Conservation (phyloP, 495 filamentous ascomycete species). For the Daldinia childiae region DNA sequence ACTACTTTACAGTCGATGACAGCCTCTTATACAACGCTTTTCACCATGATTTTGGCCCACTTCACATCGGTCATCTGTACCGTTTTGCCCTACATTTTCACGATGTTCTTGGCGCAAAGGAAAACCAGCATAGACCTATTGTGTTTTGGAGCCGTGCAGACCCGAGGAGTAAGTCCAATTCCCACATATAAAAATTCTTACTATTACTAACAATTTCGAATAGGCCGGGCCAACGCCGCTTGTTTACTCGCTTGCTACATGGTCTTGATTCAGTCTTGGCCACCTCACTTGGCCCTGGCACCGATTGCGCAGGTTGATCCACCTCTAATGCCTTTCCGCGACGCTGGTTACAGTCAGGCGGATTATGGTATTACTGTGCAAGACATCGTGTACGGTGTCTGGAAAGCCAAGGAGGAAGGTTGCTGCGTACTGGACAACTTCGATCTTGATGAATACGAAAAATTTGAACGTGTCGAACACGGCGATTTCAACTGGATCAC, state of each 20-base stretch:
- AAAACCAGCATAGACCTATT: slow-evolving; percentile 79
- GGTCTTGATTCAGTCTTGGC: slow-evolving; percentile 98
- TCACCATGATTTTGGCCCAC: slow-evolving; percentile 96
- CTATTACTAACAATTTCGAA: slow-evolving; percentile 34
- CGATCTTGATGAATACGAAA: slow-evolving; percentile 95
- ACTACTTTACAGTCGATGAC: slow-evolving; percentile 96
- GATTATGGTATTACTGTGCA: slow-evolving; percentile 95
- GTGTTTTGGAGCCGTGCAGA: slow-evolving; percentile 96
- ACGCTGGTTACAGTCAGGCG: slow-evolving; percentile 98
- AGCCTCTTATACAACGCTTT: slow-evolving; percentile 96
- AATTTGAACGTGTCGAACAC: slow-evolving; percentile 94
- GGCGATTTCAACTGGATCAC: slow-evolving; percentile 99
- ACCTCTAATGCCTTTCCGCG: slow-evolving; percentile 97
- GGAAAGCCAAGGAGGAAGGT: slow-evolving; percentile 96
- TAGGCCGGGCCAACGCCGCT: slow-evolving; percentile 92
- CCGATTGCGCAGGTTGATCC: slow-evolving; percentile 96
- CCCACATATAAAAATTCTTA: not conserved
- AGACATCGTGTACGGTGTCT: slow-evolving; percentile 97
- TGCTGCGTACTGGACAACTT: slow-evolving; percentile 89
- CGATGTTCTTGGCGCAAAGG: slow-evolving; percentile 87
- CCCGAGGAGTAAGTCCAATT: slow-evolving; percentile 73
- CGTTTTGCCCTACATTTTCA: slow-evolving; percentile 94
- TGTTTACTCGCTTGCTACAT: slow-evolving; percentile 95
- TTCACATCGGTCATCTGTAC: slow-evolving; percentile 97
- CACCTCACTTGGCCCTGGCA: slow-evolving; percentile 96